Evolutionary conservation across 148 eudicot species (phyloP), one percentile per base, ranked within the genome.

Genomic region (Pouteria glomerata): DNA sequence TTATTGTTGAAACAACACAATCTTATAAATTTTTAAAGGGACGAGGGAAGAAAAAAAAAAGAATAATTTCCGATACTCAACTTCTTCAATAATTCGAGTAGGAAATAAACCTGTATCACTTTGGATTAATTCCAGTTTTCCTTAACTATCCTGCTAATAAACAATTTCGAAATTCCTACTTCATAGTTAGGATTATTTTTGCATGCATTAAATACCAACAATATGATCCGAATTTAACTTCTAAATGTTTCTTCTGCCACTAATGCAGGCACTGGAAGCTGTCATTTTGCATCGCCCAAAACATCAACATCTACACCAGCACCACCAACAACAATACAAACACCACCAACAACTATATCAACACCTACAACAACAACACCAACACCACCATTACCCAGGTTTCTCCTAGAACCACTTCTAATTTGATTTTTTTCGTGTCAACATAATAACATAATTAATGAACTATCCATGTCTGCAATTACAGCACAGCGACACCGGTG

Each of bases 191-290:
- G 51, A 63, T 47, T 5, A 15, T 8, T 15, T 47, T n/a, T 24
- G 41, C 51, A 23, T 23, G 31, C 51, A 24, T 26, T 34, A 33
- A 19, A n/a, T 15, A 63, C 21, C 29, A 63, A 39, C 1, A 39
- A 13, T 63, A 63, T 19, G 48, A 11, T 63, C 34, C 19, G 39
- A 23, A 23, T 34, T 23, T 41, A 41, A 45, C 26, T 63, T 44
- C 52, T 65, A 19, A 48, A 66, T 8, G 27, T 47, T 37, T n/a
- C 13, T 52, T 44, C 12, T 44, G 63, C 47, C 57, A 73, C 59
- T 63, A 21, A 72, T 82, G 74, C 87, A 92, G 98, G 98, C 79
- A 74, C 83, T 45, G 97, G 97, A 77, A 89, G 68, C 62, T 91
- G 95, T 68, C 85, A 74, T 24, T 87, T 57, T 69, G 51, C 97